Conservation (phyloP, 441 rosid species). For the Eruca vesicaria region DNA sequence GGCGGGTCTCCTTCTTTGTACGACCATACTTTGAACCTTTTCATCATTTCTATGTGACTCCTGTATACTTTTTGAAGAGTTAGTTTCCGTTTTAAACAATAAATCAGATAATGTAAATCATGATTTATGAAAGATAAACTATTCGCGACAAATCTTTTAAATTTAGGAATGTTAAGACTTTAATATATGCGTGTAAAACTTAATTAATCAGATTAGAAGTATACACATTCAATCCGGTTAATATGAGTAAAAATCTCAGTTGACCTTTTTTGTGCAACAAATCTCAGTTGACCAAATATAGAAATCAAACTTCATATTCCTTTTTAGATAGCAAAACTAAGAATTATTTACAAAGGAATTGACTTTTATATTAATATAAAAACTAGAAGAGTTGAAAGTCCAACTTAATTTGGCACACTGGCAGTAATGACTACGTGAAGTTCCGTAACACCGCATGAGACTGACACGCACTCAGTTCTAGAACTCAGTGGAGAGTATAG, state of each 20-base stretch:
- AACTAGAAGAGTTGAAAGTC: not conserved
- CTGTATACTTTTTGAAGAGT: slow-evolving; percentile 24
- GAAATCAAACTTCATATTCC: not conserved
- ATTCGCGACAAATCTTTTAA: not conserved
- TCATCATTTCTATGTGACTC: slow-evolving; percentile 63
- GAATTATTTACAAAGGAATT: not conserved
- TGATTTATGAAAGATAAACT: not conserved
- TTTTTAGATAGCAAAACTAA: not conserved
- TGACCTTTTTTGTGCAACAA: no score
- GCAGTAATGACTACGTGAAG: not conserved
- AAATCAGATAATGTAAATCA: not conserved
- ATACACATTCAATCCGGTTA: not conserved
- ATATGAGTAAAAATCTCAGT: not conserved
- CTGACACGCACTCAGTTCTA: not conserved
- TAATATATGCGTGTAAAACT: not conserved
- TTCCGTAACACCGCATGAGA: not conserved
- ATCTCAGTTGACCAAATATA: not conserved
- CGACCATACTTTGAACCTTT: slow-evolving; percentile 58
- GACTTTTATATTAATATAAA: not conserved
- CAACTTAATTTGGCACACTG: slow-evolving; percentile 2
- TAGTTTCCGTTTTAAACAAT: not conserved
- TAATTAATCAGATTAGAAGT: not conserved
- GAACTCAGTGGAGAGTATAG: not conserved
- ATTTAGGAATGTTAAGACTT: not conserved
- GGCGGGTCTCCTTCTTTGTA: slow-evolving; percentile 63